Conservation (phyloP, 1,139 yeast species). For the Diutina neorugosa region DNA sequence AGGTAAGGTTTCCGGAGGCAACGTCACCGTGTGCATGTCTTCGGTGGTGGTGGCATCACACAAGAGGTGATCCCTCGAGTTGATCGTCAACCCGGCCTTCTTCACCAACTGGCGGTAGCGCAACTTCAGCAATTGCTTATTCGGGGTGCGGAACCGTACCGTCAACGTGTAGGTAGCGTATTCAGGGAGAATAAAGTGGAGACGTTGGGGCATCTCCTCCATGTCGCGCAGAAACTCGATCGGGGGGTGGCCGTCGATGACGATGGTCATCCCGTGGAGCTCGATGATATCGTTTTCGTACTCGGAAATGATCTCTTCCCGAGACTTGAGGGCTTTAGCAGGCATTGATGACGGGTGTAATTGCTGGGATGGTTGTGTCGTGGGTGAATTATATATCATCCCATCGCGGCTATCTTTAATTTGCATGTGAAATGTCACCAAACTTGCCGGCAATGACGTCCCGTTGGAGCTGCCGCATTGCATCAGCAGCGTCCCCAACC, state of each 20-base stretch:
- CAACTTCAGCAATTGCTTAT: background rate
- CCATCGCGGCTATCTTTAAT: background rate
- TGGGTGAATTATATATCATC: background rate
- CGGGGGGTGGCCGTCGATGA: background rate
- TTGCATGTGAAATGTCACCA: conserved; percentile 3
- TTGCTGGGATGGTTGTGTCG: background rate
- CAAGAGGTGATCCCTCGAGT: background rate
- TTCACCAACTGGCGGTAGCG: background rate
- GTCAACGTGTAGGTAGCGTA: background rate
- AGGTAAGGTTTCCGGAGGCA: background rate
- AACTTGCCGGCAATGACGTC: background rate
- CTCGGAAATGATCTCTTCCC: background rate
- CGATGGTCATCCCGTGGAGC: background rate
- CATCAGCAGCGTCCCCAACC: background rate
- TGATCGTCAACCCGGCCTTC: background rate
- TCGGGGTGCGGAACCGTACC: background rate
- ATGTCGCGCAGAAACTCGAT: conserved; percentile 1
- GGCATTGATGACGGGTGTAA: background rate
- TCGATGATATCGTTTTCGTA: background rate
- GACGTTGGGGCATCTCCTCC: background rate
- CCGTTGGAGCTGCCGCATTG: conserved; percentile 1
- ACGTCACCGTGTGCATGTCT: background rate
- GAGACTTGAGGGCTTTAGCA: background rate
- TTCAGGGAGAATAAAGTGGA: background rate
- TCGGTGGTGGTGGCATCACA: background rate